Conservation (phyloP, 2,329 filamentous ascomycete genomes). For the Emericellopsis atlantica region DNA sequence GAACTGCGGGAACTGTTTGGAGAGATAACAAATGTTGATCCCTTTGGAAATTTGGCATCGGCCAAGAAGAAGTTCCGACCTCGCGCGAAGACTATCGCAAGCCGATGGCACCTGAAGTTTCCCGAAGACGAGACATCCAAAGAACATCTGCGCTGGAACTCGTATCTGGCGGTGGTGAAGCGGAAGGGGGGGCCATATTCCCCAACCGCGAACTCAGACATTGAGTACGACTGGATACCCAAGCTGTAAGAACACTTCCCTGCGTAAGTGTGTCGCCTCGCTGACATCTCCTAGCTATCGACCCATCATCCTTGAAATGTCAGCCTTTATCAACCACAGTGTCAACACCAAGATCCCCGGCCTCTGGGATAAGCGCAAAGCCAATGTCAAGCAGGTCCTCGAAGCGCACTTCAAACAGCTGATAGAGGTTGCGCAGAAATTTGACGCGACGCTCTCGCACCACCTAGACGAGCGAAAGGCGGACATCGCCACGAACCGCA, state of each 20-base stretch:
- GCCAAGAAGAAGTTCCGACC: background rate
- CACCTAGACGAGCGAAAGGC: background rate
- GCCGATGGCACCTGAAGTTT: background rate
- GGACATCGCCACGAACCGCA: too few species aligned
- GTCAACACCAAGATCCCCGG: background rate
- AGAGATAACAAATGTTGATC: background rate
- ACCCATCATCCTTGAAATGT: background rate
- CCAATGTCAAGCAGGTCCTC: background rate
- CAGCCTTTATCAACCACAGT: background rate
- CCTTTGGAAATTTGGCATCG: background rate
- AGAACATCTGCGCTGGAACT: background rate
- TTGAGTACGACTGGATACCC: background rate
- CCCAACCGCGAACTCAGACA: background rate
- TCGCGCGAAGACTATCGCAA: background rate
- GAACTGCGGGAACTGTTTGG: background rate
- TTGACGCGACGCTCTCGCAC: background rate
- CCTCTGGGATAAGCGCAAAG: background rate
- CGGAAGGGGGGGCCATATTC: background rate
- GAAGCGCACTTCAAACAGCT: background rate
- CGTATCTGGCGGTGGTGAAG: background rate
- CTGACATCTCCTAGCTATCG: background rate
- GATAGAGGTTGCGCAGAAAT: background rate
- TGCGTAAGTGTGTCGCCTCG: background rate
- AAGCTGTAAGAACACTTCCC: background rate
- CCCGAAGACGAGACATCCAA: background rate